phyloP scores from a whole-genome alignment of 2,329 filamentous ascomycete genomes.

The Botrytis paeoniae region DNA sequence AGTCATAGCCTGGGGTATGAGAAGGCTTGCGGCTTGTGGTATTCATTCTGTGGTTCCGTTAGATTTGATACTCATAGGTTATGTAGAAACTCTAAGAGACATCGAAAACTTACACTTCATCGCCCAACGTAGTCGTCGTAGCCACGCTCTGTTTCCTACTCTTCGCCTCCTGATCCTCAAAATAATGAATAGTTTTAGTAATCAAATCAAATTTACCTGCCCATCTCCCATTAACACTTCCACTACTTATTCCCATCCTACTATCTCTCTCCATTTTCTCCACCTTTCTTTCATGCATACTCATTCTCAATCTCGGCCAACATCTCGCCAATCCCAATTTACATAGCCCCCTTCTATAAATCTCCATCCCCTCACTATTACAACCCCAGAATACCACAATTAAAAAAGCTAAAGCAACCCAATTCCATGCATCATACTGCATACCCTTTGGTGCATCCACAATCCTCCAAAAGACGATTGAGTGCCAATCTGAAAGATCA shows the following conservation, averaged over 20 bases:
- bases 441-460: constrained; percentile 39
- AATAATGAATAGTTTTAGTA: constrained; percentile 28
- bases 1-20: not conserved
- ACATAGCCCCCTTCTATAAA: constrained; percentile 43
- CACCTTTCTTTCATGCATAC: constrained; percentile 14
- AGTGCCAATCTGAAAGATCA: constrained; percentile 45
- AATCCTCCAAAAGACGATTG: constrained; percentile 46
- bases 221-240: constrained; percentile 7
- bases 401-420: constrained; percentile 51
- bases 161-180: constrained; percentile 24
- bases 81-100: not conserved
- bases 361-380: constrained; percentile 55
- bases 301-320: constrained; percentile 29
- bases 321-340: constrained; percentile 28
- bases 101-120: constrained; percentile 12
- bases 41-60: not conserved
- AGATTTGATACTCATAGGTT: not conserved
- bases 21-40: not conserved
- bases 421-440: constrained; percentile 57
- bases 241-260: not conserved
- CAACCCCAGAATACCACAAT: constrained; percentile 64
- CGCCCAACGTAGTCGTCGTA: not conserved
- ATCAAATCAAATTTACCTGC: constrained; percentile 30
- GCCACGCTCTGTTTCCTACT: constrained; percentile 17
- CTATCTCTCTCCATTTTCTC: constrained; percentile 12